Percentiles rank a stretch among this genome's conserved stretches.
These are phyloP conservation scores for Ambrosia artemisiifolia DNA, from an alignment of 129 eudicot genomes.

Conservation along the genomic window DNA sequence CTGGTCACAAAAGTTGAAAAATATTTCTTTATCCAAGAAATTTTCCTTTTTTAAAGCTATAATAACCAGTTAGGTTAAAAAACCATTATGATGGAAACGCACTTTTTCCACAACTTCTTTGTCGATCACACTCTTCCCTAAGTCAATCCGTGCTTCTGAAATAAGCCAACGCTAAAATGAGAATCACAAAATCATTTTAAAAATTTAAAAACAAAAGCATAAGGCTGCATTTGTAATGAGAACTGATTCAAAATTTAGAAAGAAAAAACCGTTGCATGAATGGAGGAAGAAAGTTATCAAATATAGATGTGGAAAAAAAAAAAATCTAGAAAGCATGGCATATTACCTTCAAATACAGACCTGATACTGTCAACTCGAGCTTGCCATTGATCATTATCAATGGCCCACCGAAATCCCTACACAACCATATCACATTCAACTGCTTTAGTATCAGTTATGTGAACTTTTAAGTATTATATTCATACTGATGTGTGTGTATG, in stretches of 20 bases:
- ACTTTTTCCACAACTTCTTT: slow-evolving; percentile 97
- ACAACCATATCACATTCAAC: slow-evolving; percentile 16
- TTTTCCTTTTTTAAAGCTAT: neutral
- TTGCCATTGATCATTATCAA: slow-evolving; percentile 88
- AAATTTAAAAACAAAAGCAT: neutral
- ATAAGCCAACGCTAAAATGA: neutral
- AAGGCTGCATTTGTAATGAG: neutral
- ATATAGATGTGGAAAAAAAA: neutral
- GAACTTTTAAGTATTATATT: no score
- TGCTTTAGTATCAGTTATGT: neutral
- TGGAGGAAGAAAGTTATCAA: neutral
- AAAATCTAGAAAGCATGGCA: neutral
- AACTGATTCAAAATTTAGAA: neutral
- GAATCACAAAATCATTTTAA: neutral
- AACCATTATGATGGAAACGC: slow-evolving; percentile 4
- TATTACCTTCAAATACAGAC: slow-evolving; percentile 80
- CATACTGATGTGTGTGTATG: no score
- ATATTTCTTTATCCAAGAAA: neutral
- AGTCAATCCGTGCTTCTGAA: slow-evolving; percentile 71
- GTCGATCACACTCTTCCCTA: slow-evolving; percentile 64
- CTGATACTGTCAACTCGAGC: slow-evolving; percentile 87
- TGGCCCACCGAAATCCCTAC: slow-evolving; percentile 97
- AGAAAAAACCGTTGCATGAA: neutral
- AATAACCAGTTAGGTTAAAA: neutral
- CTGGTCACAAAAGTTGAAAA: slow-evolving; percentile 35